These are phyloP conservation scores for Globisporangium cederbergense DNA, from an alignment of 352 stramenopile species.

Conservation along the genomic window DNA sequence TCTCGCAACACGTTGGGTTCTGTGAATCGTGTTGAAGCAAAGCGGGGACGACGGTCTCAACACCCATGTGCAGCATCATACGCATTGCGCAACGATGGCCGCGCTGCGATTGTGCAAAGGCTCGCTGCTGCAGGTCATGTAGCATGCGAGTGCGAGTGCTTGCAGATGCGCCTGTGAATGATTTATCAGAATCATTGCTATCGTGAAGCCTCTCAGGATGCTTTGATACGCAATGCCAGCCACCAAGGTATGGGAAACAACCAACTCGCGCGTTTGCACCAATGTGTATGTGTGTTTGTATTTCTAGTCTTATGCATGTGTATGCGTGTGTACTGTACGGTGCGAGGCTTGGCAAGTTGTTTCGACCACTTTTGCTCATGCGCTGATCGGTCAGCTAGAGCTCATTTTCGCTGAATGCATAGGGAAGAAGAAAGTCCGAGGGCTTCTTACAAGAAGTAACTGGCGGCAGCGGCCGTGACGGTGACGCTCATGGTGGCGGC, in stretches of 20 bases:
- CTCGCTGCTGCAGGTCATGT: too few relatives aligned
- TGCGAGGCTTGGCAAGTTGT: background rate
- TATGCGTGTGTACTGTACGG: background rate
- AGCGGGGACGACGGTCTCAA: too few relatives aligned
- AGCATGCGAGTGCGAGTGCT: background rate
- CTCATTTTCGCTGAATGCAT: background rate
- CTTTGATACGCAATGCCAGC: too few relatives aligned
- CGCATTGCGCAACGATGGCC: too few relatives aligned
- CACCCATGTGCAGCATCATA: too few relatives aligned
- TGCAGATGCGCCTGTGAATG: background rate
- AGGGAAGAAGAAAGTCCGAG: background rate
- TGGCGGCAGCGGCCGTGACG: conserved; percentile 18
- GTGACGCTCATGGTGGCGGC: conserved; percentile 8
- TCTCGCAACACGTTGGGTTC: conserved; percentile 1
- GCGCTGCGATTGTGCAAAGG: too few relatives aligned
- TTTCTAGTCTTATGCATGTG: background rate
- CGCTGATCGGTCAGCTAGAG: background rate
- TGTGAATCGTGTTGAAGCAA: background rate
- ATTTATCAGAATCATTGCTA: too few relatives aligned
- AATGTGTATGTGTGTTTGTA: background rate
- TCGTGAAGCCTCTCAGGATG: too few relatives aligned
- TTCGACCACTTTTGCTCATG: background rate
- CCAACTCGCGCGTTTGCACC: background rate
- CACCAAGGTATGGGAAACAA: background rate
- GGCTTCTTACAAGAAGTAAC: conserved; percentile 20